These are phyloP conservation scores for Stagonosporopsis chrysanthemi DNA, from an alignment of 2,329 filamentous ascomycete species.

Conservation along the genomic window DNA sequence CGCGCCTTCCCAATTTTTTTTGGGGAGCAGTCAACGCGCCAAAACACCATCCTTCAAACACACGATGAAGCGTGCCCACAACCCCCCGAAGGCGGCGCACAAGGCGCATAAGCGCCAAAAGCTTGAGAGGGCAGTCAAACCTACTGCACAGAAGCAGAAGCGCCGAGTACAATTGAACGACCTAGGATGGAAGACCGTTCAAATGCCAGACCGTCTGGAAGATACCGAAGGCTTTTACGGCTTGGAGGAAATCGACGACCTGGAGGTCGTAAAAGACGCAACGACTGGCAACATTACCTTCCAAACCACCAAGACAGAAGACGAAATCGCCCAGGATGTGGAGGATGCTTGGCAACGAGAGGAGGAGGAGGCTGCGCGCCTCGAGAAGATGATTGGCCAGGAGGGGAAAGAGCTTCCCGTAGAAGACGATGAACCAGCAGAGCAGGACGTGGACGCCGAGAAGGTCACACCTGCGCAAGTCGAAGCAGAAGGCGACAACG, in stretches of 20 bases:
- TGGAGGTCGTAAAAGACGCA: constrained; percentile 75
- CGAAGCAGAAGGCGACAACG: constrained; percentile 53
- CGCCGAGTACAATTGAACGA: constrained; percentile 56
- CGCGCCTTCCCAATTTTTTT: constrained; percentile 33
- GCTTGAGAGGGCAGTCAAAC: constrained; percentile 36
- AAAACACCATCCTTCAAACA: constrained; percentile 3
- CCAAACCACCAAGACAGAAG: constrained; percentile 40
- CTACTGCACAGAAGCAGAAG: constrained; percentile 31
- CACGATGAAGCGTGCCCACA: constrained; percentile 49
- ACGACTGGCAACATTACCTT: constrained; percentile 60
- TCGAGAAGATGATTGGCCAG: constrained; percentile 35
- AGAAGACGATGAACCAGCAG: constrained; percentile 9
- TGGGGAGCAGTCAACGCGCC: constrained; percentile 1
- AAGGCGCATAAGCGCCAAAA: constrained; percentile 56
- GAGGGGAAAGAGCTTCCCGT: constrained; percentile 20
- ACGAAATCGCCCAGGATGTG: constrained; percentile 33
- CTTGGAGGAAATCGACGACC: constrained; percentile 88
- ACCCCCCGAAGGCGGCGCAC: constrained; percentile 48
- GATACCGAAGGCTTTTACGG: constrained; percentile 95
- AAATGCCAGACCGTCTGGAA: constrained; percentile 76
- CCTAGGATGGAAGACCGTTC: constrained; percentile 69
- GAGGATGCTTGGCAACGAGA: constrained; percentile 33
- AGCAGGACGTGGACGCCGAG: constrained; percentile 17
- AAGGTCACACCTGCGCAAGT: constrained; percentile 37
- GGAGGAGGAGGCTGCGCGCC: constrained; percentile 29